phyloP scores from a whole-genome alignment of 257 asterid species.

The Jaltomata sinuosa region DNA sequence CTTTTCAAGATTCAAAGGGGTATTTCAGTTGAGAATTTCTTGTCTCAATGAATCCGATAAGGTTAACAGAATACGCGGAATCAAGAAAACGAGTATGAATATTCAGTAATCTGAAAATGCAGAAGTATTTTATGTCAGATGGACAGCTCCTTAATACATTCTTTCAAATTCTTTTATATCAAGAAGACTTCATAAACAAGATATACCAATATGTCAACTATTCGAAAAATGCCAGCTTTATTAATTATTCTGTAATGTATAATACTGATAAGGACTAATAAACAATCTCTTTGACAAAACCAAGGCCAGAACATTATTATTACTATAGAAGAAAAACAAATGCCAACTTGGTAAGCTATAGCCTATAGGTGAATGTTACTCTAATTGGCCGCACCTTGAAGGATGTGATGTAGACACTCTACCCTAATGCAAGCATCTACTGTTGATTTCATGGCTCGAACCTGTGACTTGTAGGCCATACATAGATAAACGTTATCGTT shows the following conservation, averaged over 20 bases:
- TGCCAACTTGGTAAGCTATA: neutral
- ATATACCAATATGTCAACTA: neutral
- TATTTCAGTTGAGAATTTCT: neutral
- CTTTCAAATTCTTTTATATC: neutral
- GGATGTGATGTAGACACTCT: too few relatives aligned
- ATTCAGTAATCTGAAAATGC: constrained; percentile 5
- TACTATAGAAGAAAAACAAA: neutral
- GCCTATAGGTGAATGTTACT: neutral
- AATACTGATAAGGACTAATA: neutral
- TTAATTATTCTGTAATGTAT: neutral
- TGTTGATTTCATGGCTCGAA: neutral
- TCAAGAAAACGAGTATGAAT: neutral
- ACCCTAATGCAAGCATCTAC: neutral
- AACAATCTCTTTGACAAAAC: neutral
- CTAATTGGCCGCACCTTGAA: too few relatives aligned
- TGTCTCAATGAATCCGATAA: constrained; percentile 10
- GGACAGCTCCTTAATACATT: neutral
- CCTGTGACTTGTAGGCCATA: neutral
- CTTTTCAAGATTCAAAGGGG: neutral
- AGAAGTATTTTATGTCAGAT: neutral
- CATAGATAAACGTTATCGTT: neutral
- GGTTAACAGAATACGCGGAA: neutral
- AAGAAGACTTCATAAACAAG: neutral
- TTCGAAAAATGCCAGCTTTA: neutral
- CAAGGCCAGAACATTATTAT: neutral